phyloP scores from a whole-genome alignment of 768 basidiomycete genomes.

The Naganishia vishniacii region DNA sequence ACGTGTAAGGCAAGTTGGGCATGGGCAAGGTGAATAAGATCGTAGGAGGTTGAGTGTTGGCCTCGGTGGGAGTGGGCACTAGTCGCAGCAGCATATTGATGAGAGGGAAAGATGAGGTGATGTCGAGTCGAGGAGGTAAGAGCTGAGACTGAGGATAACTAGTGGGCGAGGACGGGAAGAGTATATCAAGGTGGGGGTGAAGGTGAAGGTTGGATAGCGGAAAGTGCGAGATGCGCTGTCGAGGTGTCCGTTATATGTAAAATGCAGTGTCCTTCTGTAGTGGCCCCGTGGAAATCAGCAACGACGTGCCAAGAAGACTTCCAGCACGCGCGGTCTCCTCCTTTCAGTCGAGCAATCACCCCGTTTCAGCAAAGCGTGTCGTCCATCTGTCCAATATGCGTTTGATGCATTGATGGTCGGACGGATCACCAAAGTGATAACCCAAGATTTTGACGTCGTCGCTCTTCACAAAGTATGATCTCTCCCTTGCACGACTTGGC shows the following conservation, averaged over 20 bases:
- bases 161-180: neutral
- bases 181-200: neutral
- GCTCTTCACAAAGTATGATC: no score
- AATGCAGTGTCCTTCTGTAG: neutral
- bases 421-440: no score
- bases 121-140: neutral
- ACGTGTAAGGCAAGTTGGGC: conserved; percentile 44
- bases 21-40: conserved; percentile 49
- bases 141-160: neutral
- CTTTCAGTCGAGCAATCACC: no score
- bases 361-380: neutral
- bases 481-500: neutral
- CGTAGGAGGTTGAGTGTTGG: conserved; percentile 45
- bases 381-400: no score
- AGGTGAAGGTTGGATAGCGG: neutral
- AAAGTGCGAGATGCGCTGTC: no score
- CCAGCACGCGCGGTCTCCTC: neutral
- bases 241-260: neutral
- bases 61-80: conserved; percentile 39
- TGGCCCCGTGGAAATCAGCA: no score
- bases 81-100: conserved; percentile 47
- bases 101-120: neutral
- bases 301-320: neutral
- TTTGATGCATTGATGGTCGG: no score
- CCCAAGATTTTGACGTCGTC: no score